phyloP scores from a whole-genome alignment of 2,329 filamentous ascomycete genomes.

The Microcyclospora tardicrescens region DNA sequence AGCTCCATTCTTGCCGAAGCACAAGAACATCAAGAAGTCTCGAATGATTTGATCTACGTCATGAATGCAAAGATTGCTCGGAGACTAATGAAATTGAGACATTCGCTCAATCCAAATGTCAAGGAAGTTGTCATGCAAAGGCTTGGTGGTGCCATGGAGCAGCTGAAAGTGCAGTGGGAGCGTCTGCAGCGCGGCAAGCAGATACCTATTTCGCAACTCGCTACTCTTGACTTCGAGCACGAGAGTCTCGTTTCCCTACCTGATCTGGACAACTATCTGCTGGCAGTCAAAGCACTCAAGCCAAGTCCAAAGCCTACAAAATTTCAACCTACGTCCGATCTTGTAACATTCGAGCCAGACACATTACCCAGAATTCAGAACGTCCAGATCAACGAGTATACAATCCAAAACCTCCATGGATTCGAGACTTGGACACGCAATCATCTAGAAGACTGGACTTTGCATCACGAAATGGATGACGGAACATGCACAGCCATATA shows the following conservation, averaged over 20 bases:
- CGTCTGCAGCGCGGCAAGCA: too few relatives aligned
- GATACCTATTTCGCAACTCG: too few relatives aligned
- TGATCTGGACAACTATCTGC: constrained; percentile 10
- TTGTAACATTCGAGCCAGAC: constrained; percentile 1
- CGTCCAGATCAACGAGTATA: too few relatives aligned
- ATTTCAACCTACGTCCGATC: constrained; percentile 6
- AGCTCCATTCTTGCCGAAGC: constrained; percentile 9
- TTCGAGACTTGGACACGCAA: too few relatives aligned
- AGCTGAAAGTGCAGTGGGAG: too few relatives aligned
- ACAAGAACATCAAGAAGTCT: not conserved
- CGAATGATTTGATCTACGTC: constrained; percentile 6
- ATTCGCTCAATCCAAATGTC: too few relatives aligned
- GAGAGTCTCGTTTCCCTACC: constrained; percentile 9
- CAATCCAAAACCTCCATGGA: too few relatives aligned
- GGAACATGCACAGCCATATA: too few relatives aligned
- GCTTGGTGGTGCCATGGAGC: not conserved
- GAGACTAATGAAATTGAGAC: constrained; percentile 12
- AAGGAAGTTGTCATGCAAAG: not conserved
- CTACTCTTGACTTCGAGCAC: constrained; percentile 5
- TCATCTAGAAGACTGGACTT: too few relatives aligned
- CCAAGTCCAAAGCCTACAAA: not conserved
- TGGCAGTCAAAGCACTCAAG: constrained; percentile 1
- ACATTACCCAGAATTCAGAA: too few relatives aligned
- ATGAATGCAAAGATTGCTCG: constrained; percentile 16
- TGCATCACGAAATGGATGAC: too few relatives aligned